Conservation (phyloP, 768 basidiomycete genomes). For the Boletus coccyginus region DNA sequence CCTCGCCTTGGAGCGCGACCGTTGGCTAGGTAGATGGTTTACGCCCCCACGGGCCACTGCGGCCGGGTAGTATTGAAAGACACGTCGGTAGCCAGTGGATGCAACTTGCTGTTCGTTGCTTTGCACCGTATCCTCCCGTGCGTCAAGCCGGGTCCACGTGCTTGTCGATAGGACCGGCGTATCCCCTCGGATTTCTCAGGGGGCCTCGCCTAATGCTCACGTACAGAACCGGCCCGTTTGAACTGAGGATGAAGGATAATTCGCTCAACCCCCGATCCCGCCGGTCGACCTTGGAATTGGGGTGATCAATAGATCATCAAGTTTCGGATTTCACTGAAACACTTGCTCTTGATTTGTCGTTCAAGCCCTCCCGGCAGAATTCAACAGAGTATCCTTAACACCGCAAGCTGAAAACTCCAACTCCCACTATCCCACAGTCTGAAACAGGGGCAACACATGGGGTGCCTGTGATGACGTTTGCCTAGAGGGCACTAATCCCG, state of each 20-base stretch:
- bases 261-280: neutral
- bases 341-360: neutral
- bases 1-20: neutral
- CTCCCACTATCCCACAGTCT: conserved; percentile 2
- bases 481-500: neutral
- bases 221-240: neutral
- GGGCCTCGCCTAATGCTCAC: neutral
- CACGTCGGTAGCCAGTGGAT: too few species aligned
- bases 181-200: conserved; percentile 26
- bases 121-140: neutral
- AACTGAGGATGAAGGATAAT: neutral
- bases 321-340: conserved; percentile 5
- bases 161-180: neutral
- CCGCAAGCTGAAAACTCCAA: neutral
- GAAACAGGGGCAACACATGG: neutral
- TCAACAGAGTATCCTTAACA: neutral
- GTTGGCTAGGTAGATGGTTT: neutral
- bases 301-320: neutral
- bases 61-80: too few species aligned
- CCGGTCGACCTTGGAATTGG: neutral
- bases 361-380: neutral
- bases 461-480: neutral
- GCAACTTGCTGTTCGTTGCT: neutral
- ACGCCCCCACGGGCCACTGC: neutral
- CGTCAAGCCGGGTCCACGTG: neutral